Conservation (phyloP, 768 basidiomycete species). For the Mycena maculata region DNA sequence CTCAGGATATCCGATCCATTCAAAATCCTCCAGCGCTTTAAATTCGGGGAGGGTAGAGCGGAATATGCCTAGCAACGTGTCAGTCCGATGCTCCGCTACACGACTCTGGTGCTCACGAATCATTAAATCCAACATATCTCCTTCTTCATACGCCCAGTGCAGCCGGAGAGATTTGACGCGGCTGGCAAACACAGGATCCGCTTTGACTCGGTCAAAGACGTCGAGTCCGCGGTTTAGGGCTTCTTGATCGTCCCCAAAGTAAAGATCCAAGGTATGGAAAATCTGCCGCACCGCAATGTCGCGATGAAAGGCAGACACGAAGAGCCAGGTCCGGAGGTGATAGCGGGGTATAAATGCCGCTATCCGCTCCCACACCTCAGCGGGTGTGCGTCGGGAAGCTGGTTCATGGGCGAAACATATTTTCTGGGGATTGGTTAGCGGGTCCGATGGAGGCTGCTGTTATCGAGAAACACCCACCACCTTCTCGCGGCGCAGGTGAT, state of each 20-base stretch:
- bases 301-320: constrained; percentile 70
- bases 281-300: constrained; percentile 73
- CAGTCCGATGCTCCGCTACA: not conserved
- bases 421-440: constrained; percentile 41
- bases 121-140: constrained; percentile 74
- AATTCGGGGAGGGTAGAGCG: constrained; percentile 73
- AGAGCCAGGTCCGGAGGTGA: constrained; percentile 77
- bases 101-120: constrained; percentile 49
- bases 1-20: constrained; percentile 85
- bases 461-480: constrained; percentile 48
- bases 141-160: constrained; percentile 79
- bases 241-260: constrained; percentile 69
- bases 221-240: constrained; percentile 71
- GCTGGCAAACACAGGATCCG: constrained; percentile 69
- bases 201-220: constrained; percentile 74
- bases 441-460: not conserved
- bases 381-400: constrained; percentile 69
- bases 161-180: constrained; percentile 68
- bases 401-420: constrained; percentile 67
- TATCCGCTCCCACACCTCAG: constrained; percentile 77
- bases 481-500: constrained; percentile 59
- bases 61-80: constrained; percentile 61
- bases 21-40: constrained; percentile 69
- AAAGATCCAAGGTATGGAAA: constrained; percentile 75
- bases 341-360: constrained; percentile 71